These are phyloP conservation scores for Acanthamoeba sp. DNA, from an alignment of 208 protist genomes.

Conservation along the genomic window DNA sequence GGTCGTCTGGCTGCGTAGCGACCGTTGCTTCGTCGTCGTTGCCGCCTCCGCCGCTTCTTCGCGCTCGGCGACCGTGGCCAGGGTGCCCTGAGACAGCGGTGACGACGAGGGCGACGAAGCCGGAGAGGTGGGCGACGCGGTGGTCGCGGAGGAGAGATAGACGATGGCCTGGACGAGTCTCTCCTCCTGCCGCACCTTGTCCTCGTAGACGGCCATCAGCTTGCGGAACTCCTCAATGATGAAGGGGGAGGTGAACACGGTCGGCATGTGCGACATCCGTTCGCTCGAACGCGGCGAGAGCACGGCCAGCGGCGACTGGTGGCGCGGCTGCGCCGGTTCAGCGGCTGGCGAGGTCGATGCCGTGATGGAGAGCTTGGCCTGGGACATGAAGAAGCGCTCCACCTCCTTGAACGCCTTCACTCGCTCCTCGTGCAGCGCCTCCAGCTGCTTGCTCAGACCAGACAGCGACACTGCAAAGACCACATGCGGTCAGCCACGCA, in stretches of 20 bases:
- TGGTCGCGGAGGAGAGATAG: background rate
- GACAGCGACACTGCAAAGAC: background rate
- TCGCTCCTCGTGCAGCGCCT: slow-evolving; percentile 5
- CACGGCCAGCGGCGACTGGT: background rate
- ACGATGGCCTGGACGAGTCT: slow-evolving; percentile 3
- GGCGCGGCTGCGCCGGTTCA: background rate
- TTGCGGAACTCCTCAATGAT: slow-evolving; percentile 28
- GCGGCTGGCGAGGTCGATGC: background rate
- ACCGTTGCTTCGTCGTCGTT: no score
- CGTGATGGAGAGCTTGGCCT: background rate
- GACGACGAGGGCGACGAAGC: background rate
- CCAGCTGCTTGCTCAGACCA: background rate
- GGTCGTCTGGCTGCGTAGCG: no score
- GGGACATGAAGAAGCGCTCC: slow-evolving; percentile 7
- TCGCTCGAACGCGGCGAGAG: slow-evolving; percentile 2
- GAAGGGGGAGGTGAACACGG: background rate
- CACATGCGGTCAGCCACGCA: no score
- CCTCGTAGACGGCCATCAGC: slow-evolving; percentile 15
- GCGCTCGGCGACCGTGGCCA: no score
- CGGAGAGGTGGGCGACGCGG: background rate
- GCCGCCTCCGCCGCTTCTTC: no score
- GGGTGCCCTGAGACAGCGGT: background rate
- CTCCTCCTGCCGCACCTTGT: slow-evolving; percentile 34
- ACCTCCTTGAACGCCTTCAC: slow-evolving; percentile 3
- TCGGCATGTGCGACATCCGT: background rate